phyloP scores from a whole-genome alignment of 2,329 filamentous ascomycete genomes.

The Aureobasidium sp. region DNA sequence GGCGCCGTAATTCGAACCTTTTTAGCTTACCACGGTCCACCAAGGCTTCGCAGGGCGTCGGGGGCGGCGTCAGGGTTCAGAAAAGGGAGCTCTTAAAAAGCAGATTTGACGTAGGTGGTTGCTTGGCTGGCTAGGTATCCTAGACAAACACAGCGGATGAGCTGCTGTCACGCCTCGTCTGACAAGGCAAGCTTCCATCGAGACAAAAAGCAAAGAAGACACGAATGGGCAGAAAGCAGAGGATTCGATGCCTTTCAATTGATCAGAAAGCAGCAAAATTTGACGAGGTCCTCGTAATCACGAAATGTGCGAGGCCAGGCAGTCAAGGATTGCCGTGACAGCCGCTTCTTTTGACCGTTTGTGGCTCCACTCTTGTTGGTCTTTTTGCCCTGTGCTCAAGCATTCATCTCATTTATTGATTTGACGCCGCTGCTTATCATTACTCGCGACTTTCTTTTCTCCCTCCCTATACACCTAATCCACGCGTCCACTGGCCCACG shows the following conservation, averaged over 20 bases:
- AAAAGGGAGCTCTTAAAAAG: background rate
- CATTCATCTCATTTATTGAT: slow-evolving; percentile 13
- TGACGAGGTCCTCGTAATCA: background rate
- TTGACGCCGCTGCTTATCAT: background rate
- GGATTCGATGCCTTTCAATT: background rate
- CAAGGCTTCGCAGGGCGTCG: background rate
- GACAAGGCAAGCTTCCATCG: background rate
- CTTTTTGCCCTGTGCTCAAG: slow-evolving; percentile 3
- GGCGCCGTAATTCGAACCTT: background rate
- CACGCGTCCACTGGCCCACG: background rate
- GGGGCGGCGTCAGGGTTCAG: background rate
- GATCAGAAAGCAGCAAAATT: background rate
- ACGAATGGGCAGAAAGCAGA: background rate
- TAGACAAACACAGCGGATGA: background rate
- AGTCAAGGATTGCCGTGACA: slow-evolving; percentile 9
- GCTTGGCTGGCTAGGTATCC: background rate
- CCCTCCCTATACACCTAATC: background rate
- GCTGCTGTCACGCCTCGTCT: background rate
- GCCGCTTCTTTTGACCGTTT: slow-evolving; percentile 2
- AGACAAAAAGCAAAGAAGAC: background rate
- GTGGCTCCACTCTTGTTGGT: background rate
- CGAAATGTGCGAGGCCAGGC: background rate
- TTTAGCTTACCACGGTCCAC: background rate
- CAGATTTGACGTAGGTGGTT: slow-evolving; percentile 13
- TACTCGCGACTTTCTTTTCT: background rate